These are phyloP conservation scores for Psidium friedrichsthalianum DNA, from an alignment of 345 rosid genomes.

Conservation along the genomic window DNA sequence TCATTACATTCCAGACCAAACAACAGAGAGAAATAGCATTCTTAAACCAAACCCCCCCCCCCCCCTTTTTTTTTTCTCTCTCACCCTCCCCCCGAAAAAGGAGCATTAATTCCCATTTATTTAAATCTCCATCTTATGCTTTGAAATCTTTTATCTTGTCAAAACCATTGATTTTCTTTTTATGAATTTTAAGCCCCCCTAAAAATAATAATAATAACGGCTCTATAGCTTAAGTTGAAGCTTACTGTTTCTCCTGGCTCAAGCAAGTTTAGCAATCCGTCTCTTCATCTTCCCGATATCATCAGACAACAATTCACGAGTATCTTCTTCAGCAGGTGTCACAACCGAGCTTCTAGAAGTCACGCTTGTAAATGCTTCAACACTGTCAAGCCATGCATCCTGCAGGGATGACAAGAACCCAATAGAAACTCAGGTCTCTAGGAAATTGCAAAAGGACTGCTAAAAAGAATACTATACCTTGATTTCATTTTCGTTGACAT, in stretches of 20 bases:
- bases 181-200: not conserved
- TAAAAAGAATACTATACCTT: slow-evolving; percentile 31
- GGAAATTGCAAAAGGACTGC: not conserved
- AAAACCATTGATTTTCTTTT: not conserved
- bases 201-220: not conserved
- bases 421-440: not conserved
- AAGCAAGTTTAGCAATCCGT: slow-evolving; percentile 73
- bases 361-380: slow-evolving; percentile 44
- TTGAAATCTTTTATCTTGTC: not conserved
- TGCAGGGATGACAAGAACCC: slow-evolving; percentile 19
- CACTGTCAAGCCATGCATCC: slow-evolving; percentile 99
- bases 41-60: not conserved
- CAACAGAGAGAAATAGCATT: not conserved
- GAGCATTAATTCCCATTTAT: not conserved
- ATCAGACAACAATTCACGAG: slow-evolving; percentile 52
- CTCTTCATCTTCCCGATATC: slow-evolving; percentile 66
- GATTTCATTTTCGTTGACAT: slow-evolving; percentile 59
- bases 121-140: not conserved
- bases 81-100: not conserved
- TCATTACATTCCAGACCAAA: not conserved
- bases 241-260: slow-evolving; percentile 91
- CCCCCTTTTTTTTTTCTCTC: not conserved
- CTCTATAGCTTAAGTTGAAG: not conserved
- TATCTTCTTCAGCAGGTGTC: slow-evolving; percentile 16
- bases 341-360: slow-evolving; percentile 20